A percentile compares a stretch with the other conserved stretches of the same genome.
Conservation (phyloP, 2,329 filamentous ascomycete genomes). For the Camptophora hylomeconis region DNA sequence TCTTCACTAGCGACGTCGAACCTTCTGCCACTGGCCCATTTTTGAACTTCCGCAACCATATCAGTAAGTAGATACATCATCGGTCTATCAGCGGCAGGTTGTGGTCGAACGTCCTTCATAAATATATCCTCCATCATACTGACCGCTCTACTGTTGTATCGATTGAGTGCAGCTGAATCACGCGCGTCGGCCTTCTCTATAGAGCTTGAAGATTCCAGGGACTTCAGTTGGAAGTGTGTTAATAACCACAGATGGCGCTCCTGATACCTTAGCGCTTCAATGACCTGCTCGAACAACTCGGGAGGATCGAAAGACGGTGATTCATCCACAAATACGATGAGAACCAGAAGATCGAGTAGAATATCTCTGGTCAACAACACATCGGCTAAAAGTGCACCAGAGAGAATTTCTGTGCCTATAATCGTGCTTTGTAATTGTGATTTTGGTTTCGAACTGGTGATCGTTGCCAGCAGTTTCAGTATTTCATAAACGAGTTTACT, state of each 20-base stretch:
- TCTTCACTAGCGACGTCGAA: constrained; percentile 41
- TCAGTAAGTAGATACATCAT: constrained; percentile 31
- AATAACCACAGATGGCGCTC: constrained; percentile 57
- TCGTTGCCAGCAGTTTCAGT: constrained; percentile 33
- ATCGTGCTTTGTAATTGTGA: no score
- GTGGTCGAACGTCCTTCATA: constrained; percentile 30
- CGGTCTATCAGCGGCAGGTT: constrained; percentile 25
- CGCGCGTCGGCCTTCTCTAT: constrained; percentile 16
- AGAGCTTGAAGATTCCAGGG: constrained; percentile 17
- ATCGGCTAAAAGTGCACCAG: constrained; percentile 67
- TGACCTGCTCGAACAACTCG: constrained; percentile 48
- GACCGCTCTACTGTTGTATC: constrained; percentile 18
- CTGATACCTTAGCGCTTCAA: constrained; percentile 58
- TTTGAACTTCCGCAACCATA: constrained; percentile 30
- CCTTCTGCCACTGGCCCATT: constrained; percentile 34
- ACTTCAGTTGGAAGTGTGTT: constrained; percentile 25
- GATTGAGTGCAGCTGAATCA: constrained; percentile 18
- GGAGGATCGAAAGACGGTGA: constrained; percentile 49
- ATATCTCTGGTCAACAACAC: constrained; percentile 59
- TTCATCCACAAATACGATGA: constrained; percentile 74
- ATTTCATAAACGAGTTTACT: constrained; percentile 40
- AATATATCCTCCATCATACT: constrained; percentile 33
- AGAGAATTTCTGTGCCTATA: constrained; percentile 51
- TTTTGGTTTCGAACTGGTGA: no score
- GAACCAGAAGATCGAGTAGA: constrained; percentile 67